Percentiles rank a stretch among this genome's conserved stretches.
Evolutionary conservation across 495 filamentous ascomycete species (phyloP).

Genomic region (Penicillium turbatum): DNA sequence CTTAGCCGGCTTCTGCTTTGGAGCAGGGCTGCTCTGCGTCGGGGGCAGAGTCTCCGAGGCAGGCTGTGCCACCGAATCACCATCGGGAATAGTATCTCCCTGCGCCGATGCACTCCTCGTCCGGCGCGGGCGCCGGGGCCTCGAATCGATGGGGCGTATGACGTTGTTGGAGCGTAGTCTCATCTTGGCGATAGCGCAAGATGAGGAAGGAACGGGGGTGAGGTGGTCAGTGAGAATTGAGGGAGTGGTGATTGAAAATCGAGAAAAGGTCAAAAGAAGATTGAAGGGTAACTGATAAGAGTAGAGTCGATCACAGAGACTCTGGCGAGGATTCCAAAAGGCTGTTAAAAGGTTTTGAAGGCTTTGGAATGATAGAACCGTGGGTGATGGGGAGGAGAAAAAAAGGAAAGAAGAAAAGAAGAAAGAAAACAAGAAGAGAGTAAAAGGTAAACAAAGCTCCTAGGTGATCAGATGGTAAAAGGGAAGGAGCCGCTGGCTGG

Average conservation of each 20-base stretch:
- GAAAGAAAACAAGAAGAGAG: not conserved
- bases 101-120: conserved; percentile 22
- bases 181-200: conserved; percentile 7
- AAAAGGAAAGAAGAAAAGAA: not conserved
- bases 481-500: conserved; percentile 4
- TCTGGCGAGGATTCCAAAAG: not conserved
- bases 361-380: not conserved
- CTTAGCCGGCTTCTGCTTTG: not conserved
- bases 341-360: not conserved
- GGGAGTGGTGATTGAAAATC: not conserved
- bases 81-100: not conserved
- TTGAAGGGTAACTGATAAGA: not conserved
- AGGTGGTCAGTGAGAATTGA: not conserved
- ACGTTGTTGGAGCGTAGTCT: conserved; percentile 6
- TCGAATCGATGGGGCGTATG: not conserved
- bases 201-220: not conserved
- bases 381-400: not conserved
- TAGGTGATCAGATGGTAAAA: not conserved
- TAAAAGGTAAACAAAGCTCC: conserved; percentile 4
- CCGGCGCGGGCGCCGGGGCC: conserved; percentile 16
- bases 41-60: conserved; percentile 4
- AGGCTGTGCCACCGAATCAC: not conserved
- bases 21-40: not conserved
- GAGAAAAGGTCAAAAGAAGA: not conserved
- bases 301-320: conserved; percentile 1